Percentiles rank a stretch among this genome's conserved stretches.
Conservation (phyloP, 192 early-diverging fungal species). For the Backusella liffmaniae region DNA sequence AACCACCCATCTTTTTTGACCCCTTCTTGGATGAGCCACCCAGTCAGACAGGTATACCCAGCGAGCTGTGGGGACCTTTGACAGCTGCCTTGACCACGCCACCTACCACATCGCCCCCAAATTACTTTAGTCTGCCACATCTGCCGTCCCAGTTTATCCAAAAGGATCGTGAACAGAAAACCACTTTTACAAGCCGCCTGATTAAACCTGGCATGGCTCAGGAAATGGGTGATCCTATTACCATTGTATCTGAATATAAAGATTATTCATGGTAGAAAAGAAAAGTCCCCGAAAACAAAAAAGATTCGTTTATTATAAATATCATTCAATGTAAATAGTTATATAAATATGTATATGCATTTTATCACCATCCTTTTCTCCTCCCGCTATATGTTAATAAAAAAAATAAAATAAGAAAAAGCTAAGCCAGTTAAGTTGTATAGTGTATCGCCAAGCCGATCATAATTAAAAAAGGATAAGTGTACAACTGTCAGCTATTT, state of each 20-base stretch:
- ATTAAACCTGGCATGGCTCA: slow-evolving; percentile 16
- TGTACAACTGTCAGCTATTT: slow-evolving; percentile 1
- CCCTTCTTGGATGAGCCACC: slow-evolving; percentile 35
- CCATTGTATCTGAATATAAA: slow-evolving; percentile 3
- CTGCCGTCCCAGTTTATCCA: slow-evolving; percentile 26
- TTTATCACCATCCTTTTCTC: neutral
- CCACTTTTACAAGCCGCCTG: slow-evolving; percentile 21
- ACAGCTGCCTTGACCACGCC: slow-evolving; percentile 17
- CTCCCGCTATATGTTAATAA: neutral
- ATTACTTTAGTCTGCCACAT: slow-evolving; percentile 31
- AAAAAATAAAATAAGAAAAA: neutral
- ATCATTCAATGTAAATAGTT: neutral
- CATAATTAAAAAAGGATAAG: neutral
- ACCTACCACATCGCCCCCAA: slow-evolving; percentile 23
- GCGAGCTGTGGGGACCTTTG: slow-evolving; percentile 19
- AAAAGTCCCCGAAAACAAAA: neutral
- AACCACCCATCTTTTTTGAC: slow-evolving; percentile 33
- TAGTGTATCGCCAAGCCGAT: neutral
- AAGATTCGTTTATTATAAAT: neutral
- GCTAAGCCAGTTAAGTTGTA: neutral
- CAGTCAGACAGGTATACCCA: neutral
- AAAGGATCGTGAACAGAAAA: slow-evolving; percentile 21
- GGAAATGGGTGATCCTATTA: slow-evolving; percentile 28
- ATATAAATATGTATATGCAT: neutral
- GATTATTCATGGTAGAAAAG: slow-evolving; percentile 20